A percentile compares a stretch with the other conserved stretches of the same genome.
These are phyloP conservation scores for Neckera pumila DNA, from an alignment of 225 moss, liverwort and hornwort genomes.

Conservation along the genomic window DNA sequence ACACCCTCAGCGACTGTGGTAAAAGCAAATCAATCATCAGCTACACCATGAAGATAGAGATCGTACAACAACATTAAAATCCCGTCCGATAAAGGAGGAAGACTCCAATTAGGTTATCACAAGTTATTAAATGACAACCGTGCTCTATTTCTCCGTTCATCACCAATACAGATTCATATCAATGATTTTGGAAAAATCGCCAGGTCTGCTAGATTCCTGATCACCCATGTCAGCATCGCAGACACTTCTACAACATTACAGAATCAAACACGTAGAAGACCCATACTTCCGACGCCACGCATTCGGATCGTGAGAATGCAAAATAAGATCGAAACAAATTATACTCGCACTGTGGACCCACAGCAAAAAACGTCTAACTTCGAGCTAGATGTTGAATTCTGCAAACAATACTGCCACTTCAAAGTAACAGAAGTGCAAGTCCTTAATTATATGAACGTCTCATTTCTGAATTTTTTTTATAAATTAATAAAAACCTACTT, in stretches of 20 bases:
- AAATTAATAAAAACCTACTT: not conserved
- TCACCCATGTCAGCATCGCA: not conserved
- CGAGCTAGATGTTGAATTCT: not conserved
- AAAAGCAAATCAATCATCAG: constrained; percentile 6
- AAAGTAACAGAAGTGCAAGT: not conserved
- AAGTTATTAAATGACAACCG: not conserved
- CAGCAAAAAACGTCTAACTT: not conserved
- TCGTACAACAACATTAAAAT: not conserved
- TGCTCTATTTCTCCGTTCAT: not conserved
- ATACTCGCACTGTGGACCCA: not conserved
- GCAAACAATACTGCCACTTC: not conserved
- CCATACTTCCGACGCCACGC: not conserved
- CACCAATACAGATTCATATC: not conserved
- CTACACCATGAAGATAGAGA: not conserved
- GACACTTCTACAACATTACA: not conserved
- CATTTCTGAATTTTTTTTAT: not conserved
- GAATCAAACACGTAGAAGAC: not conserved
- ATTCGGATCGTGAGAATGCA: not conserved
- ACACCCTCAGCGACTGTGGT: constrained; percentile 66
- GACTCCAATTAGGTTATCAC: not conserved
- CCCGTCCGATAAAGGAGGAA: not conserved
- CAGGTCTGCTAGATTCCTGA: not conserved
- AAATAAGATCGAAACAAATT: not conserved
- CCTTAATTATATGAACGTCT: not conserved
- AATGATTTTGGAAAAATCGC: not conserved